phyloP scores from a whole-genome alignment of 805 yeast genomes.

The Yarrowia osloensis region DNA sequence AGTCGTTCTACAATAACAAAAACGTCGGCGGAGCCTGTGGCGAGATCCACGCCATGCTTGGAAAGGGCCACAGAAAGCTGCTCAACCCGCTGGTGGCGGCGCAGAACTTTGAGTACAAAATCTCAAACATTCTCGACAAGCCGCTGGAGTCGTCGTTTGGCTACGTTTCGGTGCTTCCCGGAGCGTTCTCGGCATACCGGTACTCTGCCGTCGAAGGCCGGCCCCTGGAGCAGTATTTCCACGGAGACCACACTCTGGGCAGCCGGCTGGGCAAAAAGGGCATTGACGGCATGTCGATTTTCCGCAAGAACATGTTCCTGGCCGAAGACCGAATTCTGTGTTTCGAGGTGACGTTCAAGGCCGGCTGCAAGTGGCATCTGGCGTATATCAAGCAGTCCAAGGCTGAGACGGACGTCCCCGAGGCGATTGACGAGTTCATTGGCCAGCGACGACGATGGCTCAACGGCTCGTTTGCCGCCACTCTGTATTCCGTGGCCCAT shows the following conservation, averaged over 20 bases:
- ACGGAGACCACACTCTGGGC: slow-evolving; percentile 60
- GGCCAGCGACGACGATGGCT: slow-evolving; percentile 70
- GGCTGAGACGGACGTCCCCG: slow-evolving; percentile 73
- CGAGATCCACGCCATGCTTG: slow-evolving; percentile 64
- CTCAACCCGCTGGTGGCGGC: slow-evolving; percentile 64
- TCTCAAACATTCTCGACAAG: slow-evolving; percentile 66
- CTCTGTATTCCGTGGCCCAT: slow-evolving; percentile 30
- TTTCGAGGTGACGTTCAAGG: slow-evolving; percentile 63
- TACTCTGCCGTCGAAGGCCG: slow-evolving; percentile 57
- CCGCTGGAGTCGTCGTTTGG: slow-evolving; percentile 68
- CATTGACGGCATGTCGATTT: slow-evolving; percentile 60
- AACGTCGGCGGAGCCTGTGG: slow-evolving; percentile 73
- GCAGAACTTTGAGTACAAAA: slow-evolving; percentile 67
- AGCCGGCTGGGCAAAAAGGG: slow-evolving; percentile 52
- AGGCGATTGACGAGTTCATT: slow-evolving; percentile 60
- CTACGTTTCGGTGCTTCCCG: slow-evolving; percentile 65
- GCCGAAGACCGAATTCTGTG: slow-evolving; percentile 72
- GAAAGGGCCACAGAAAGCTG: slow-evolving; percentile 45
- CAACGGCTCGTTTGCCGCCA: slow-evolving; percentile 56
- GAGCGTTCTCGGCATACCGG: slow-evolving; percentile 68
- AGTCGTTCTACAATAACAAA: slow-evolving; percentile 59
- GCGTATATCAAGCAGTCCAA: slow-evolving; percentile 62
- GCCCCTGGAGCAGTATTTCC: slow-evolving; percentile 66
- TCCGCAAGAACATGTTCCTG: slow-evolving; percentile 67
- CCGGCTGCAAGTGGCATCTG: slow-evolving; percentile 59